Conservation (phyloP, 345 rosid genomes). For the Salix exigua region DNA sequence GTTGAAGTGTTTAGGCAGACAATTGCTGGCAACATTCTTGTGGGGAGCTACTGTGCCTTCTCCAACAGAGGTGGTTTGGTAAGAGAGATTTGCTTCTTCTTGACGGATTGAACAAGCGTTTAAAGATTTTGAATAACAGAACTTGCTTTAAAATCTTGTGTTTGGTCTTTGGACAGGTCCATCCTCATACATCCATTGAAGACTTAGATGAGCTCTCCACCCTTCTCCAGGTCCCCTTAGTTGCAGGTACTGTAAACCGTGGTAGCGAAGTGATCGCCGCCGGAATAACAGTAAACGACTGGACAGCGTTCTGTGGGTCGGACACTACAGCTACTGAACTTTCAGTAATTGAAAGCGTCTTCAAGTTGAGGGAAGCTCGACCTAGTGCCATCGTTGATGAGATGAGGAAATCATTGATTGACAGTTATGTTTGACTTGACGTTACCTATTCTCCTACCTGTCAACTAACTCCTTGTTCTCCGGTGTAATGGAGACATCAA, state of each 20-base stretch:
- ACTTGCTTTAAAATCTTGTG: background rate
- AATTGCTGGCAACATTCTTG: conserved; percentile 88
- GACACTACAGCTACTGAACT: conserved; percentile 91
- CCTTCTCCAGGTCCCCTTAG: conserved; percentile 64
- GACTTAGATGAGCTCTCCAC: conserved; percentile 94
- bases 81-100: conserved; percentile 8
- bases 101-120: background rate
- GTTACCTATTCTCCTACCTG: background rate
- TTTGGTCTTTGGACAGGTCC: conserved; percentile 49
- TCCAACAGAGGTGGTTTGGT: conserved; percentile 94
- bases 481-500: background rate
- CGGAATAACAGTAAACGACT: conserved; percentile 86
- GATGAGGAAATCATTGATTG: conserved; percentile 90
- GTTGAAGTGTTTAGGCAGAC: conserved; percentile 98
- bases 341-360: conserved; percentile 80
- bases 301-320: conserved; percentile 89
- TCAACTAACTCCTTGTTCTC: background rate
- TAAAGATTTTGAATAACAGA: background rate
- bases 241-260: conserved; percentile 30
- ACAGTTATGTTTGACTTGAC: conserved; percentile 50
- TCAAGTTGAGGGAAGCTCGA: conserved; percentile 89
- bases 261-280: conserved; percentile 56
- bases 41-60: conserved; percentile 84
- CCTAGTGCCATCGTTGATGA: conserved; percentile 77
- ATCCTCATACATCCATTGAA: conserved; percentile 89